Evolutionary conservation across 208 protist species (phyloP).

Genomic region (Leptomonas pyrrhocoris): DNA sequence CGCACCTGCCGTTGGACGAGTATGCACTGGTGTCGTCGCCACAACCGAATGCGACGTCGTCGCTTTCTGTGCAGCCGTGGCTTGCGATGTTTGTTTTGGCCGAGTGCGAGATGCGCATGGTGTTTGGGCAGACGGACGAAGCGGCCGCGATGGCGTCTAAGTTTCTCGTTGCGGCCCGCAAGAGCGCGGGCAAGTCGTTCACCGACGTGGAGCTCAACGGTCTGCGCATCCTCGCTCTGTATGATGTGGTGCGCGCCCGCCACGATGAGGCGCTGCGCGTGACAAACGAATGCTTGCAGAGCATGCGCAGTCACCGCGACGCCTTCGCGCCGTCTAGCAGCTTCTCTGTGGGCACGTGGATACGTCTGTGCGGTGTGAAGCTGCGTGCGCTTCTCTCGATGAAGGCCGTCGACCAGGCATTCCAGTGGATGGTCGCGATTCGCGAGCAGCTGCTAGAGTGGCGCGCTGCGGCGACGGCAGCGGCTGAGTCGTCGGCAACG

Average conservation of each 20-base stretch:
- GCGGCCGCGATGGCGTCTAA: slow-evolving; percentile 33
- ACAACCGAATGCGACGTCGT: neutral
- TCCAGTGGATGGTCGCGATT: slow-evolving; percentile 17
- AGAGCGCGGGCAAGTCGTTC: slow-evolving; percentile 18
- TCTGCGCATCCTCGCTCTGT: slow-evolving; percentile 13
- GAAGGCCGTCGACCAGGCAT: slow-evolving; percentile 1
- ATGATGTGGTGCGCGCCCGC: slow-evolving; percentile 18
- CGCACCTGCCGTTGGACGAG: slow-evolving; percentile 8
- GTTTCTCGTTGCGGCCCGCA: slow-evolving; percentile 18
- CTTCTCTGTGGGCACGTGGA: slow-evolving; percentile 10
- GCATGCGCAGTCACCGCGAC: slow-evolving; percentile 18
- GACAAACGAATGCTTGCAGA: slow-evolving; percentile 6
- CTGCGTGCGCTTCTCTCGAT: slow-evolving; percentile 6
- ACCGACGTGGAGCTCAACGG: slow-evolving; percentile 6
- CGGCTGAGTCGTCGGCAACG: neutral
- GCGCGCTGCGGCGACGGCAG: neutral
- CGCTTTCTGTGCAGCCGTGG: slow-evolving; percentile 13
- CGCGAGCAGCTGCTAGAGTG: slow-evolving; percentile 18
- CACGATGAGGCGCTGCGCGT: slow-evolving; percentile 20
- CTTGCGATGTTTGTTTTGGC: slow-evolving; percentile 44
- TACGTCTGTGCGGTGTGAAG: slow-evolving; percentile 19
- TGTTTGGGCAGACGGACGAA: slow-evolving; percentile 47
- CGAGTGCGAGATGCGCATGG: slow-evolving; percentile 47
- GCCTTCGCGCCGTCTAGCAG: slow-evolving; percentile 4
- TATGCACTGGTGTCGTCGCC: neutral